phyloP scores from a whole-genome alignment of 805 yeast species.

The Debaryomyces castellii region DNA sequence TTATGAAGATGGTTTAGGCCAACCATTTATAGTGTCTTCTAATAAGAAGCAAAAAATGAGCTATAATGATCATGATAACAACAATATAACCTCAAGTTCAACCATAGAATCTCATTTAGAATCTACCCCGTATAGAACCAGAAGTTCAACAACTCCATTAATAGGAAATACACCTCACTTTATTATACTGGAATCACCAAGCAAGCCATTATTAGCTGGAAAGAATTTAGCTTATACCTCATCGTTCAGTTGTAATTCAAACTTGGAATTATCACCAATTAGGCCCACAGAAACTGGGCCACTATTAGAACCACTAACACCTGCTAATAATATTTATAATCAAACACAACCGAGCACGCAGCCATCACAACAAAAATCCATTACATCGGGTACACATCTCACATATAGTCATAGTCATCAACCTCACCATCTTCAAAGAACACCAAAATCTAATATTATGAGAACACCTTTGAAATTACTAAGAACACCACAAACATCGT shows the following conservation, averaged over 20 bases:
- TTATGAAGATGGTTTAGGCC: conserved; percentile 15
- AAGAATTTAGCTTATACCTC: conserved; percentile 55
- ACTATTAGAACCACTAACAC: conserved; percentile 62
- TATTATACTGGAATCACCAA: conserved; percentile 35
- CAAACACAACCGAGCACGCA: conserved; percentile 3
- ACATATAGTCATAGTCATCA: conserved; percentile 3
- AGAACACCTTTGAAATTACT: conserved; percentile 37
- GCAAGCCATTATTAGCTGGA: conserved; percentile 39
- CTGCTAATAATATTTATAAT: conserved; percentile 30
- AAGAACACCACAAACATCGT: conserved; percentile 42
- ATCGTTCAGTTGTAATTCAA: conserved; percentile 65
- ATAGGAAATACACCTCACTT: conserved; percentile 18
- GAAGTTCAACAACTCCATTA: not conserved
- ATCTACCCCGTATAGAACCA: conserved; percentile 7
- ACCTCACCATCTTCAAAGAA: conserved; percentile 19
- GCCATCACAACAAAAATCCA: conserved; percentile 1
- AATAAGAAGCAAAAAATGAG: conserved; percentile 12
- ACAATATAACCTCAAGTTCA: conserved; percentile 9
- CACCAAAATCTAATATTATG: conserved; percentile 32
- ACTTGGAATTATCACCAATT: conserved; percentile 62
- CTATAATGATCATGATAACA: conserved; percentile 1
- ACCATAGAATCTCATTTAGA: conserved; percentile 10
- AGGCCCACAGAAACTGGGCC: conserved; percentile 63
- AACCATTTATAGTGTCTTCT: conserved; percentile 11
- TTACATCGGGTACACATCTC: conserved; percentile 1